These are phyloP conservation scores for Meira nashicola DNA, from an alignment of 1,284 basidiomycete species.

Conservation along the genomic window DNA sequence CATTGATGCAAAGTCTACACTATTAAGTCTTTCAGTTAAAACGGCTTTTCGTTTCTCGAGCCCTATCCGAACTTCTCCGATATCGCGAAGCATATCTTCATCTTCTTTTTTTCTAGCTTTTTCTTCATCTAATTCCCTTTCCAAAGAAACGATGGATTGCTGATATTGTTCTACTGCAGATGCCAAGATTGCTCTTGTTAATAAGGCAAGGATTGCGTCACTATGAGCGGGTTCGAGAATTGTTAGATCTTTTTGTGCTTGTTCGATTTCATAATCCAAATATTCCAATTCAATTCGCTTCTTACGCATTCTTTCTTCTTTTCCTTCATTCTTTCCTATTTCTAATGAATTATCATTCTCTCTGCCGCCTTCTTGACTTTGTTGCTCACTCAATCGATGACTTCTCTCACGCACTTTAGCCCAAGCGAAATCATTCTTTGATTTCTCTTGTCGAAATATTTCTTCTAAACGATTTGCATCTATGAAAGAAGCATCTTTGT, in stretches of 20 bases:
- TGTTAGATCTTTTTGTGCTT: neutral
- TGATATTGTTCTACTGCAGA: neutral
- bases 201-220: neutral
- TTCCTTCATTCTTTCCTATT: no score
- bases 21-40: no score
- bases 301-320: neutral
- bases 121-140: neutral
- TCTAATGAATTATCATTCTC: no score
- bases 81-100: neutral
- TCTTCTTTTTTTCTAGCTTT: neutral
- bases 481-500: neutral
- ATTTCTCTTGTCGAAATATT: neutral
- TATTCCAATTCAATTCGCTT: neutral
- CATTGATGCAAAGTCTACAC: no score
- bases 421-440: conserved; percentile 2
- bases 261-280: neutral
- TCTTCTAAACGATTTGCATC: neutral
- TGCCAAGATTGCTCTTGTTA: neutral
- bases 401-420: neutral
- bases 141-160: neutral
- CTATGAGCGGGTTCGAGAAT: neutral
- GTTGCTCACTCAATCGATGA: neutral
- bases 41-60: neutral
- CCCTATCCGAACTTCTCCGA: neutral
- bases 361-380: no score